Percentiles rank a stretch among this genome's conserved stretches.
Conservation (phyloP, 257 asterid species). For the Gynochthodes officinalis region DNA sequence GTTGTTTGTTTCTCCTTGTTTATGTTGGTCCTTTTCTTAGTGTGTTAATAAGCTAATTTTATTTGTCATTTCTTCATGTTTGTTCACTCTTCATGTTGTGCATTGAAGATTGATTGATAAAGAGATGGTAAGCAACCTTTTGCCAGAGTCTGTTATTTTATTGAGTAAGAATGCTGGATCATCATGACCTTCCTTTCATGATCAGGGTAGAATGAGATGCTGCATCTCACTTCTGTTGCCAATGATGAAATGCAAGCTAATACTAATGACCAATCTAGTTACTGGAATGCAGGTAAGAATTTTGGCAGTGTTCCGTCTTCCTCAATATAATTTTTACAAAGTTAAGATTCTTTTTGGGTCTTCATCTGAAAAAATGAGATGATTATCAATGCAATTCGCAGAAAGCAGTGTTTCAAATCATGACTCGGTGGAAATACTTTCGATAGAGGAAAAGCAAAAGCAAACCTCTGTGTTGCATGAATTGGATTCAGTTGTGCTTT, state of each 20-base stretch:
- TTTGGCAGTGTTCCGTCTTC: slow-evolving; percentile 19
- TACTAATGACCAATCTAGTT: slow-evolving; percentile 34
- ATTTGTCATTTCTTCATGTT: slow-evolving; percentile 21
- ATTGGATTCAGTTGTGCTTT: slow-evolving; percentile 54
- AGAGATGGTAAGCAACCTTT: slow-evolving; percentile 67
- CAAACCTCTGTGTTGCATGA: slow-evolving; percentile 44
- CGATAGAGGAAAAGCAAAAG: slow-evolving; percentile 31
- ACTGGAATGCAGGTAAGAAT: slow-evolving; percentile 30
- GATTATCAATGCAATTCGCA: slow-evolving; percentile 24
- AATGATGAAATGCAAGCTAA: slow-evolving; percentile 24
- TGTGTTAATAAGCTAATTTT: slow-evolving; percentile 12
- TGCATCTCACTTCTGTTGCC: slow-evolving; percentile 41
- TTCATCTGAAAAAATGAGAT: slow-evolving; percentile 2
- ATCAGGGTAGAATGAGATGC: slow-evolving; percentile 78
- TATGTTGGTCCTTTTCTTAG: slow-evolving; percentile 7
- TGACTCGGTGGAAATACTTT: slow-evolving; percentile 30
- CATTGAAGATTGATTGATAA: slow-evolving; percentile 71
- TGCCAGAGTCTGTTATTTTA: not conserved
- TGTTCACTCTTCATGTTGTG: slow-evolving; percentile 19
- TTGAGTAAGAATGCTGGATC: not conserved
- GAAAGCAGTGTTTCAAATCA: slow-evolving; percentile 30
- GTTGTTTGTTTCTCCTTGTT: slow-evolving; percentile 28
- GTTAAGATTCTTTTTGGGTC: not conserved
- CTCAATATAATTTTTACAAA: not conserved
- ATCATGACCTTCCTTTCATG: slow-evolving; percentile 29